These are phyloP conservation scores for Coemansia sp. DNA, from an alignment of 192 early-diverging fungal species.

Conservation along the genomic window DNA sequence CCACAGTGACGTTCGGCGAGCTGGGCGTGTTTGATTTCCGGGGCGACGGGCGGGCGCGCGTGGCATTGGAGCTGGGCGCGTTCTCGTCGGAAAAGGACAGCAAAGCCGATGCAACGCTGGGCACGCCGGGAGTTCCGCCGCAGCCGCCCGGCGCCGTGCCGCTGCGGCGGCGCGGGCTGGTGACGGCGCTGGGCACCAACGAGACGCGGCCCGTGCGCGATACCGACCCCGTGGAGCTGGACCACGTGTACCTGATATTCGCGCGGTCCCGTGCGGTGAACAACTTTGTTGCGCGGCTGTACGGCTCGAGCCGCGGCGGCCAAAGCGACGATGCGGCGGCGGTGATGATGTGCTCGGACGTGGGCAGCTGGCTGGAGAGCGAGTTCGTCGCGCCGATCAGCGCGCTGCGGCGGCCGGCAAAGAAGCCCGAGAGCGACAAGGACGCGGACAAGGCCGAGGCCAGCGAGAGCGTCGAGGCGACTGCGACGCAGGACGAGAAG, in stretches of 20 bases:
- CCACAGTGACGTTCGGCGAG: conserved; percentile 41
- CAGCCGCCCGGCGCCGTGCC: not conserved
- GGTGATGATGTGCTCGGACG: conserved; percentile 23
- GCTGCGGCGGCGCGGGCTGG: not conserved
- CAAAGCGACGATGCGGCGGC: conserved; percentile 8
- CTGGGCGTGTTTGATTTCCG: conserved; percentile 46
- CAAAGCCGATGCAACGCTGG: not conserved
- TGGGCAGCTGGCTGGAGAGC: conserved; percentile 39
- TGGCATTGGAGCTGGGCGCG: conserved; percentile 35
- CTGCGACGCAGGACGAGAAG: not conserved
- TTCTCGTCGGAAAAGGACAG: conserved; percentile 43
- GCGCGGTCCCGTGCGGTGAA: conserved; percentile 37
- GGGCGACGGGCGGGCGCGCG: conserved; percentile 40
- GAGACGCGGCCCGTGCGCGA: conserved; percentile 21
- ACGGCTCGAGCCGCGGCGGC: conserved; percentile 6
- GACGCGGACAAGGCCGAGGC: not conserved
- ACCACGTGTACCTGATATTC: conserved; percentile 47
- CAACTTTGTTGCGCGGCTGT: conserved; percentile 42
- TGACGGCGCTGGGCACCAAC: conserved; percentile 4
- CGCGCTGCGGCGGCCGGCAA: conserved; percentile 13
- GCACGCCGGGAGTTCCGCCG: not conserved
- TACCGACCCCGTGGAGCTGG: conserved; percentile 29
- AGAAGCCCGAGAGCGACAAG: not conserved
- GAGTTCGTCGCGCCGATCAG: conserved; percentile 41
- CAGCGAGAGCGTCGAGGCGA: not conserved